Evolutionary conservation across 148 eudicot species (phyloP).

Genomic region (Agrostemma githago): DNA sequence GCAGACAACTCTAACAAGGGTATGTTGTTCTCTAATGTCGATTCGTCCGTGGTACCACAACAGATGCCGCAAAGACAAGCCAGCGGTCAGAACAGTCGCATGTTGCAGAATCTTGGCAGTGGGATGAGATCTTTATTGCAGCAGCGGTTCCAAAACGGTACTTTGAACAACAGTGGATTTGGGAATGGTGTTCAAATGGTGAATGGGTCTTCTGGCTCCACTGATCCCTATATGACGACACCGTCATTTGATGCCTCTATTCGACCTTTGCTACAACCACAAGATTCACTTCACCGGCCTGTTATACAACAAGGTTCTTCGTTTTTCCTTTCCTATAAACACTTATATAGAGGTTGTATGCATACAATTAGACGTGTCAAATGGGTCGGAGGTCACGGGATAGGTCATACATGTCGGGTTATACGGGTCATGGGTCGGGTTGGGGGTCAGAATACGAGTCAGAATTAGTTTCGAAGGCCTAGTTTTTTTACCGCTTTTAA

Average conservation of each 20-base stretch:
- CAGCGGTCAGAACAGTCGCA: slow-evolving; percentile 65
- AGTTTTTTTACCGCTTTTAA: too few relatives aligned
- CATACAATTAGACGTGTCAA: background rate
- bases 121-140: slow-evolving; percentile 65
- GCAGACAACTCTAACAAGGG: slow-evolving; percentile 48
- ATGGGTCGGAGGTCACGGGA: too few relatives aligned
- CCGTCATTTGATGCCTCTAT: slow-evolving; percentile 50
- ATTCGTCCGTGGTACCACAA: slow-evolving; percentile 52
- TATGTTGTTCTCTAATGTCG: slow-evolving; percentile 45
- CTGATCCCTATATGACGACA: slow-evolving; percentile 52
- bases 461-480: too few relatives aligned
- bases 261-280: slow-evolving; percentile 44
- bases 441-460: too few relatives aligned
- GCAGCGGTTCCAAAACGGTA: slow-evolving; percentile 54
- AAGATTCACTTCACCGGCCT: slow-evolving; percentile 64
- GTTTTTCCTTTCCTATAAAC: background rate
- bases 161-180: slow-evolving; percentile 56
- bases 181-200: slow-evolving; percentile 39
- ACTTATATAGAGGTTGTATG: background rate
- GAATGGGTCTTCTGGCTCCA: slow-evolving; percentile 56
- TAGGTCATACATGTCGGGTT: too few relatives aligned
- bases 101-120: slow-evolving; percentile 68
- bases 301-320: slow-evolving; percentile 56
- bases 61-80: slow-evolving; percentile 56
- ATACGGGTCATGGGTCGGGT: too few relatives aligned